Evolutionary conservation across 129 eudicot species (phyloP).

Genomic region (Ambrosia artemisiifolia): DNA sequence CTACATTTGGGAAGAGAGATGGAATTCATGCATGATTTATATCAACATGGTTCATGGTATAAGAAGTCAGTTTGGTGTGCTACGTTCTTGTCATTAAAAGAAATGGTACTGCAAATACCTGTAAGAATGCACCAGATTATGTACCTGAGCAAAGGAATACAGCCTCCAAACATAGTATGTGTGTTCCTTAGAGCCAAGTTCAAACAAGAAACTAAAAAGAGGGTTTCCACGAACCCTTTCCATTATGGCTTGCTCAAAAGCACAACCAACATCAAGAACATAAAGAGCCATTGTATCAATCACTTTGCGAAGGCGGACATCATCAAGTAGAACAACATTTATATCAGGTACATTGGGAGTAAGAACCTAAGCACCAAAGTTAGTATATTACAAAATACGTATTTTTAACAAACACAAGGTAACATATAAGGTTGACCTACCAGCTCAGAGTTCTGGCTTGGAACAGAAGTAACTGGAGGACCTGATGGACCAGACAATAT

Average conservation of each 20-base stretch:
- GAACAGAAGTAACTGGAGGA: constrained; percentile 81
- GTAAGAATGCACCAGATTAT: not conserved
- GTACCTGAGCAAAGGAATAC: constrained; percentile 96
- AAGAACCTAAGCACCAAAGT: constrained; percentile 64
- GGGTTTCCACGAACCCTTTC: constrained; percentile 95
- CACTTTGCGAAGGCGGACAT: constrained; percentile 75
- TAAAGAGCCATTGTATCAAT: constrained; percentile 95
- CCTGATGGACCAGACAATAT: constrained; percentile 95
- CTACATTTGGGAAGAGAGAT: not conserved
- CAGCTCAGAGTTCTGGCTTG: constrained; percentile 91
- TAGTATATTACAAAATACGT: constrained; percentile 5
- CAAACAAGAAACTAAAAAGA: constrained; percentile 83
- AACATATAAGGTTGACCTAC: constrained; percentile 37
- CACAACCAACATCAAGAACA: constrained; percentile 99
- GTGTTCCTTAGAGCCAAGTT: constrained; percentile 92
- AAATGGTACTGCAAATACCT: not conserved
- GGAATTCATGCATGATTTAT: not conserved
- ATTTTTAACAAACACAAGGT: not conserved
- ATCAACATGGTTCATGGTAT: not conserved
- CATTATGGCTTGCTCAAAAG: constrained; percentile 99
- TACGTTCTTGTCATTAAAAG: not conserved
- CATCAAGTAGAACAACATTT: constrained; percentile 70
- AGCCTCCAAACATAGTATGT: constrained; percentile 97
- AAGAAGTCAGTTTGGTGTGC: not conserved
- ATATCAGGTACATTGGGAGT: constrained; percentile 98